Evolutionary conservation across 495 filamentous ascomycete genomes (phyloP), one percentile per base, ranked within the genome.

Genomic region (Recurvomyces mirabilis): DNA sequence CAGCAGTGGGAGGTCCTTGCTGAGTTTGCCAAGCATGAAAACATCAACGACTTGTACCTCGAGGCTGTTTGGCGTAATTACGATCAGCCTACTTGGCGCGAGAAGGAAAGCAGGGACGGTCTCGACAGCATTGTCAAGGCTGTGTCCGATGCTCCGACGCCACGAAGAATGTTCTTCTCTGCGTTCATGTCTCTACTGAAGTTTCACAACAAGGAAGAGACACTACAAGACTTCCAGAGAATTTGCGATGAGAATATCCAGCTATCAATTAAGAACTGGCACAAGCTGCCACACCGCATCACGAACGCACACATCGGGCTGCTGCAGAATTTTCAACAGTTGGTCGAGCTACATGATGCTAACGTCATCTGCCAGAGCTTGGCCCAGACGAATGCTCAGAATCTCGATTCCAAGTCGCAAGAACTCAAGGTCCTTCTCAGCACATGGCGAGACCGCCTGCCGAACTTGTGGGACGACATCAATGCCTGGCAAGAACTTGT

Each of bases 401-500:
- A 99, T 55, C 69, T 99, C 31, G 93, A 99, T 52, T 75, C 78
- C 31, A 96, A 95, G 63, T 94, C 91, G 3, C 82, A 86, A 31
- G 93, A 99, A 63, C 71, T 99, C 25, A 99, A 99, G 67, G 66
- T 96, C 29, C 74, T 96, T 6, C 75, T 99, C 6, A 83, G 83
- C 24, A 91, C 89, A 9, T 99, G 93, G 93, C 76, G 93, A 41
- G 93, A 99, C 58, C 74, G 93, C 17, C 66, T 99, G 35, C 93
- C 93, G 1, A 99, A 99, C 54, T 80, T 93, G 7, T 99, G 93
- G 93, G 93, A 99, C 54, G 93, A 99, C 58, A 99, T 99, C 65
- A 93, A 93, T 54, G 83, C 88, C 18, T 99, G 93, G 93, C 89
- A 96, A 58, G 93, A 96, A 57, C 71, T 99, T 17, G 91, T 99